These are phyloP conservation scores for Obba rivulosa DNA, from an alignment of 768 basidiomycete genomes.

Conservation along the genomic window DNA sequence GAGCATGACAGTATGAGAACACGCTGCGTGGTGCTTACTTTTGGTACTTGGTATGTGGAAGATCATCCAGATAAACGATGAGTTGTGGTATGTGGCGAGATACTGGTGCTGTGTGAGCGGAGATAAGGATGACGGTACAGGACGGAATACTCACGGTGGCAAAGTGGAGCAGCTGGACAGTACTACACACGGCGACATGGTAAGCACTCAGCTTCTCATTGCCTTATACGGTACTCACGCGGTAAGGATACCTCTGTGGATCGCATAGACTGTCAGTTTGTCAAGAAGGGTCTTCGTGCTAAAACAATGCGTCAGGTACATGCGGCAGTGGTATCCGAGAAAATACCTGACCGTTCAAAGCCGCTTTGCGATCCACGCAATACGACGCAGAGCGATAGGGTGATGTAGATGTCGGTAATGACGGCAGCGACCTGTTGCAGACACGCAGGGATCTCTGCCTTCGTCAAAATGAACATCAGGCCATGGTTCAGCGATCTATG, in stretches of 20 bases:
- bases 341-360: not conserved
- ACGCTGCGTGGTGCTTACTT: not conserved
- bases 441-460: not conserved
- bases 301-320: not conserved
- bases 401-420: not conserved
- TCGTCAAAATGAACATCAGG: too few relatives aligned
- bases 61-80: not conserved
- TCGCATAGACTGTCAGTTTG: not conserved
- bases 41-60: not conserved
- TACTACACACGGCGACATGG: not conserved
- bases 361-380: not conserved
- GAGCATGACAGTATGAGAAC: not conserved
- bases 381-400: not conserved
- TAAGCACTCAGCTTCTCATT: not conserved
- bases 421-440: not conserved
- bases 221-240: not conserved
- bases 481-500: too few relatives aligned
- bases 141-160: not conserved
- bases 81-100: not conserved
- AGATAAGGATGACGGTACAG: too few relatives aligned
- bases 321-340: not conserved
- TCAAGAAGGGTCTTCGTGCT: constrained; percentile 1
- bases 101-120: not conserved
- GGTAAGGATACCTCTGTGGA: constrained; percentile 1
- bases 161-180: not conserved